Conservation (phyloP, 176 grass and related monocot genomes). For the Stipa capillata region DNA sequence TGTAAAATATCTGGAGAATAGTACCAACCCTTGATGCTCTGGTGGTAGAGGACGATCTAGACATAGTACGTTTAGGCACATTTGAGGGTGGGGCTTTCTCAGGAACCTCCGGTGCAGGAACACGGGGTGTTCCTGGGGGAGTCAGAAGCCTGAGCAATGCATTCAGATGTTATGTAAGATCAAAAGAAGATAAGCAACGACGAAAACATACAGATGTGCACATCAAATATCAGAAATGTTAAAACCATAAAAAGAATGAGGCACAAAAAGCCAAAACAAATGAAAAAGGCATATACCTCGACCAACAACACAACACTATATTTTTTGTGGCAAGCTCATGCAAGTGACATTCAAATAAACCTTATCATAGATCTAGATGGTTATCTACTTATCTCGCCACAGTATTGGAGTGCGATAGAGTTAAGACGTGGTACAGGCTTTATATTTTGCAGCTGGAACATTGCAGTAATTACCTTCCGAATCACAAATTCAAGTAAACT, state of each 20-base stretch:
- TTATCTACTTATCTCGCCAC: not conserved
- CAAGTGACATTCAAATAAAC: not conserved
- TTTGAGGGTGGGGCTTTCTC: slow-evolving; percentile 46
- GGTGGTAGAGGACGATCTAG: slow-evolving; percentile 63
- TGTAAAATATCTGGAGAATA: not conserved
- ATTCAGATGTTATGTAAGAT: slow-evolving; percentile 19
- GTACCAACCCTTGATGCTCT: slow-evolving; percentile 77
- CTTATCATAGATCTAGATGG: not conserved
- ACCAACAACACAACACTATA: not conserved
- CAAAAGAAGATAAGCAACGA: not conserved
- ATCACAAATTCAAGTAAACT: not conserved
- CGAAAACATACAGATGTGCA: not conserved
- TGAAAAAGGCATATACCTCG: not conserved
- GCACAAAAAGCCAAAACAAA: not conserved
- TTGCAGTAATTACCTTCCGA: not conserved
- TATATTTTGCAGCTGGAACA: not conserved
- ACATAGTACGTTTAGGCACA: slow-evolving; percentile 37
- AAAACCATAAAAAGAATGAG: not conserved
- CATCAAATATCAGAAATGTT: not conserved
- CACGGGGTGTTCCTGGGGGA: slow-evolving; percentile 71
- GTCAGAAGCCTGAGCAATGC: slow-evolving; percentile 82
- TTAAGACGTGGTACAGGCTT: not conserved
- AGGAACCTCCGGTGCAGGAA: slow-evolving; percentile 32
- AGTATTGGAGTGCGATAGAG: not conserved
- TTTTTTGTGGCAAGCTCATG: not conserved